Evolutionary conservation across 1,139 yeast species (phyloP).

Genomic region (Taphrina populina): DNA sequence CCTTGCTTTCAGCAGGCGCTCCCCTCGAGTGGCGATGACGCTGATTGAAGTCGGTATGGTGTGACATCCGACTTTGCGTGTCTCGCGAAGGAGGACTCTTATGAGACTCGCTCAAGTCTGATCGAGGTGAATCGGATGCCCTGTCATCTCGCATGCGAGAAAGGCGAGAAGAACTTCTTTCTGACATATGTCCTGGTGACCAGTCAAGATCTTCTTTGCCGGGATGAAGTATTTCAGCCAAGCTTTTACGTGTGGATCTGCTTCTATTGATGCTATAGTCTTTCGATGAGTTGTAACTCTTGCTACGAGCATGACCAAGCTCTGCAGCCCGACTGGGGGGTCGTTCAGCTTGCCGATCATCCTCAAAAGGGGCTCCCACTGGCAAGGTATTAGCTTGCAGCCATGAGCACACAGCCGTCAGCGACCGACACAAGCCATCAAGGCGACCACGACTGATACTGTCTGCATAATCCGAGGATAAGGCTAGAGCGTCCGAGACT

Average conservation of each 20-base stretch:
- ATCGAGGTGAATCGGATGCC: not conserved
- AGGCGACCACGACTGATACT: not conserved
- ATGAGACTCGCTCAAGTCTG: no score
- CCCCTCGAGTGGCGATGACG: not conserved
- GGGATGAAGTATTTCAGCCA: constrained; percentile 2
- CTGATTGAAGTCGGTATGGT: not conserved
- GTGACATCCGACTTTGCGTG: not conserved
- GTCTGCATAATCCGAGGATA: not conserved
- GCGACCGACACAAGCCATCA: constrained; percentile 2
- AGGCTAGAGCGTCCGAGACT: constrained; percentile 13
- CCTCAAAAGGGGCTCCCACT: no score
- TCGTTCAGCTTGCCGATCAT: no score
- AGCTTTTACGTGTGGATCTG: constrained; percentile 5
- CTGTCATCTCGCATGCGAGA: constrained; percentile 2
- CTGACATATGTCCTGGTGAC: not conserved
- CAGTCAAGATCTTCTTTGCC: not conserved
- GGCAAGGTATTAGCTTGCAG: not conserved
- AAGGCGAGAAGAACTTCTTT: constrained; percentile 2
- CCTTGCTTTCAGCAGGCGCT: no score
- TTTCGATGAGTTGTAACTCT: no score
- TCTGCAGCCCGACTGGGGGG: no score
- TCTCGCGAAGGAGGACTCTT: not conserved
- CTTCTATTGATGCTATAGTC: not conserved
- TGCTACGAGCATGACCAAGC: no score
- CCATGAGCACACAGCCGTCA: constrained; percentile 5